Evolutionary conservation across 2,329 filamentous ascomycete genomes (phyloP), one percentile per base, ranked within the genome.

Genomic region (Xylariales sp.): DNA sequence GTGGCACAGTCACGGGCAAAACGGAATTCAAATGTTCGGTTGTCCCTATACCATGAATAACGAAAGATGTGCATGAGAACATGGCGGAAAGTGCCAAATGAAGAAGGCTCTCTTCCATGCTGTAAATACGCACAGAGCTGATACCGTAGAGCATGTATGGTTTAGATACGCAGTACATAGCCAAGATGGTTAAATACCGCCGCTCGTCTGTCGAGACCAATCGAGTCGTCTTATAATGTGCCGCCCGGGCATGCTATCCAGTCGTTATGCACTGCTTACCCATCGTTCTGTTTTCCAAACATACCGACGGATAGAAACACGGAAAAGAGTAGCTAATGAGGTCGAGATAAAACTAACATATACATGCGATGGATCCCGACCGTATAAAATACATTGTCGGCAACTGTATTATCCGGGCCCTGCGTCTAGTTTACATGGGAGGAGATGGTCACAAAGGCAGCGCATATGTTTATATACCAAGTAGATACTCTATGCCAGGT

Each of bases 111-210:
- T 49, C 36, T 34, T 49, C 45, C 34, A n/a, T 32, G 16, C n/a
- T 43, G 3, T 52, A 52, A n/a, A 52, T 16, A 34, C 39, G 10
- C 23, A 64, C 28, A 10, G 52, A 32, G 34, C 45, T 32, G 12
- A 16, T 39, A 2, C 52, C 34, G 16, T 28, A 23, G 32, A 16
- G 18, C 16, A 49, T 28, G 34, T 23, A 49, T 28, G 34, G 12
- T 8, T 16, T 14, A 41, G 4, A 28, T 8, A 56, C 2, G 23
- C 23, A 16, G 18, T 56, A 41, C 12, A 39, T 28, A 48, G 64
- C 57, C 45, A 57, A 62, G 58, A 45, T 57, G 58, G 53, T 28
- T 62, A 62, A 62, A 68, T 58, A 57, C 61, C 48, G 28, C 62
- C 14, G 39, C 41, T 43, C n/a, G 23, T 53, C 18, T 14, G 57